Percentiles rank a stretch among this genome's conserved stretches.
These are phyloP conservation scores for Decorospora gaudefroyi DNA, from an alignment of 2,329 filamentous ascomycete genomes.

Conservation along the genomic window DNA sequence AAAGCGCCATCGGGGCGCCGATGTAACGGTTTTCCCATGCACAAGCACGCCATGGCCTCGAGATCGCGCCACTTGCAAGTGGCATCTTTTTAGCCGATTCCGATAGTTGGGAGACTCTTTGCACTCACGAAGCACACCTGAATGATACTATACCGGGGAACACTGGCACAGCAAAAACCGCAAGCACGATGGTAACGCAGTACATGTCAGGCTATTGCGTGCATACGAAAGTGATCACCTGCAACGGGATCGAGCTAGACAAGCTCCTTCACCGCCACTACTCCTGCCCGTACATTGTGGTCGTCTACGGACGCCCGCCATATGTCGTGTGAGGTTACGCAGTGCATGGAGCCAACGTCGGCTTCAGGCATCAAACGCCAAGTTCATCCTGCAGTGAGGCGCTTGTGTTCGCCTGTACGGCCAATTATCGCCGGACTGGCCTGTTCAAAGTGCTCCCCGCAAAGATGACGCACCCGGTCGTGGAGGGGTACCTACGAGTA, in stretches of 20 bases:
- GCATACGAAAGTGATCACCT: slow-evolving; percentile 25
- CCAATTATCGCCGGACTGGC: slow-evolving; percentile 29
- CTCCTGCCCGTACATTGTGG: slow-evolving; percentile 8
- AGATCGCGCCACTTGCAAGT: background rate
- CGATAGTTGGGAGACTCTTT: background rate
- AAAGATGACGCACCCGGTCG: slow-evolving; percentile 37
- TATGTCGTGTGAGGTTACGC: slow-evolving; percentile 32
- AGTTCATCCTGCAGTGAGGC: slow-evolving; percentile 28
- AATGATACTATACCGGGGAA: background rate
- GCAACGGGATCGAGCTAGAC: slow-evolving; percentile 21
- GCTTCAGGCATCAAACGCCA: slow-evolving; percentile 29
- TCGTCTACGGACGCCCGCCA: slow-evolving; percentile 25
- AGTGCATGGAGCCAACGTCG: slow-evolving; percentile 20
- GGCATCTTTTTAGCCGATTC: background rate
- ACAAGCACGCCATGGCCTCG: background rate
- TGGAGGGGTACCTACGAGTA: slow-evolving; percentile 32
- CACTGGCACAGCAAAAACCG: background rate
- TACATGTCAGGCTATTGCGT: slow-evolving; percentile 15
- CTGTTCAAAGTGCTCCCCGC: slow-evolving; percentile 21
- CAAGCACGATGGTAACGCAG: too few species aligned
- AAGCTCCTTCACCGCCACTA: slow-evolving; percentile 31
- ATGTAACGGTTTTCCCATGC: slow-evolving; percentile 21
- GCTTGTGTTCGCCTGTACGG: slow-evolving; percentile 28
- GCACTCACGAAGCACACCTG: background rate
- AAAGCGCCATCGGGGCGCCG: slow-evolving; percentile 17